phyloP scores from a whole-genome alignment of 139 green algal genomes.

The Micromonas commoda region DNA sequence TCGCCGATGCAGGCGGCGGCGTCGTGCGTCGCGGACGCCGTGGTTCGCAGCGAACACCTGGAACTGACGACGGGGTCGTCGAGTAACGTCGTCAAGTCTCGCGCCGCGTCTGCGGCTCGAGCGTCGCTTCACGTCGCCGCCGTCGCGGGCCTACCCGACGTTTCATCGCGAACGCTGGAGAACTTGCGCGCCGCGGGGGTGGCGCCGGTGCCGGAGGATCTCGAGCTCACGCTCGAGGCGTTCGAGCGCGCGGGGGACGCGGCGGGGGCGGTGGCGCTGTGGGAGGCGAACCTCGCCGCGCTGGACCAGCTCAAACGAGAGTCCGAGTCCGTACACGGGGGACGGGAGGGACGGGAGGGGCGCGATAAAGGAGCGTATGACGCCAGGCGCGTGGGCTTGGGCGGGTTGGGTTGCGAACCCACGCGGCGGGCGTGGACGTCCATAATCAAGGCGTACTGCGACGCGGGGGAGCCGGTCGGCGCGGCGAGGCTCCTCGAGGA shows the following conservation, averaged over 20 bases:
- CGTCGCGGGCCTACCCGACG: neutral
- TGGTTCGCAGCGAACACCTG: neutral
- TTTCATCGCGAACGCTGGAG: neutral
- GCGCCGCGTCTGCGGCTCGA: too few species aligned
- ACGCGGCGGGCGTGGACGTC: neutral
- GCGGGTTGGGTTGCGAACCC: neutral
- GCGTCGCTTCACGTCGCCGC: neutral
- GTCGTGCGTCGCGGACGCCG: neutral
- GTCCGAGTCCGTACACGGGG: too few species aligned
- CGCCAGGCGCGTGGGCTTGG: too few species aligned
- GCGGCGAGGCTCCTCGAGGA: conserved; percentile 8
- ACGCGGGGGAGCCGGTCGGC: neutral
- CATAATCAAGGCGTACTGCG: conserved; percentile 15
- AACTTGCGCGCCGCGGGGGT: neutral
- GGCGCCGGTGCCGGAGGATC: neutral
- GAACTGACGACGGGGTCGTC: neutral
- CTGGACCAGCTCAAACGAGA: too few species aligned
- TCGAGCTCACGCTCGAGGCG: neutral
- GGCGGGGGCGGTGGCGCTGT: neutral
- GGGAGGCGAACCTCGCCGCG: too few species aligned
- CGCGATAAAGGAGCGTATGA: too few species aligned
- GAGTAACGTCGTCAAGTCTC: neutral
- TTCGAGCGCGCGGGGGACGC: neutral
- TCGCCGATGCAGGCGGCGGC: neutral
- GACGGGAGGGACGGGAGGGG: too few species aligned